A percentile compares a stretch with the other conserved stretches of the same genome.
These are phyloP conservation scores for Domatiomyces globalis DNA, from an alignment of 2,329 filamentous ascomycete genomes.

Conservation along the genomic window DNA sequence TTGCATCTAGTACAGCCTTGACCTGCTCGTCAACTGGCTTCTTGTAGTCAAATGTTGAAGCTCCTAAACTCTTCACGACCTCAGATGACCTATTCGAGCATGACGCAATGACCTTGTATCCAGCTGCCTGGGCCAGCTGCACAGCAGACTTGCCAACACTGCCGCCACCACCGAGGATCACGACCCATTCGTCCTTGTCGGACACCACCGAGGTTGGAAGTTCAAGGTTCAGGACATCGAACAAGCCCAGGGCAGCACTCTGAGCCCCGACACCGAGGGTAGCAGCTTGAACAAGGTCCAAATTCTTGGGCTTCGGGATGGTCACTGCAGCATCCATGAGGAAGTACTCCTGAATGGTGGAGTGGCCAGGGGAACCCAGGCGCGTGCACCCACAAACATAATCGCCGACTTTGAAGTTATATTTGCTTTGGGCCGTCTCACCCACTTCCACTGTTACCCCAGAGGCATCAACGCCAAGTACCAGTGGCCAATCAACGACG, in stretches of 20 bases:
- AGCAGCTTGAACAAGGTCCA: constrained; percentile 20
- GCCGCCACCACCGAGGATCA: constrained; percentile 23
- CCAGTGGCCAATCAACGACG: constrained; percentile 21
- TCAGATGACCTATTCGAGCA: constrained; percentile 20
- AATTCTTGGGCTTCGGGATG: constrained; percentile 21
- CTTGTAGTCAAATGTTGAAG: constrained; percentile 23
- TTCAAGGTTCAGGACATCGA: constrained; percentile 15
- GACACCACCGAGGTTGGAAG: constrained; percentile 13
- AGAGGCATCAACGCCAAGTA: constrained; percentile 20
- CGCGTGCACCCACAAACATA: constrained; percentile 22
- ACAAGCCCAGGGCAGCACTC: constrained; percentile 19
- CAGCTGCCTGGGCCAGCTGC: constrained; percentile 20
- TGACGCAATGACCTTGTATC: constrained; percentile 23
- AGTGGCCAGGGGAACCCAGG: constrained; percentile 18
- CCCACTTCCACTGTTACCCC: constrained; percentile 22
- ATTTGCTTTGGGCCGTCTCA: constrained; percentile 16
- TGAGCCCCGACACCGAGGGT: constrained; percentile 19
- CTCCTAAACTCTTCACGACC: constrained; percentile 20
- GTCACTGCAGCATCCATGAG: constrained; percentile 22
- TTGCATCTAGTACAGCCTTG: constrained; percentile 17
- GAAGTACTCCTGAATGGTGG: constrained; percentile 22
- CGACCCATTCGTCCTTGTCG: constrained; percentile 20
- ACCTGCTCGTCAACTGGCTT: constrained; percentile 19
- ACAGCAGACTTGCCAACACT: constrained; percentile 23
- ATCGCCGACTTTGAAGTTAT: constrained; percentile 21